These are phyloP conservation scores for Pseudogymnoascus sp. DNA, from an alignment of 2,329 filamentous ascomycete genomes.

Conservation along the genomic window DNA sequence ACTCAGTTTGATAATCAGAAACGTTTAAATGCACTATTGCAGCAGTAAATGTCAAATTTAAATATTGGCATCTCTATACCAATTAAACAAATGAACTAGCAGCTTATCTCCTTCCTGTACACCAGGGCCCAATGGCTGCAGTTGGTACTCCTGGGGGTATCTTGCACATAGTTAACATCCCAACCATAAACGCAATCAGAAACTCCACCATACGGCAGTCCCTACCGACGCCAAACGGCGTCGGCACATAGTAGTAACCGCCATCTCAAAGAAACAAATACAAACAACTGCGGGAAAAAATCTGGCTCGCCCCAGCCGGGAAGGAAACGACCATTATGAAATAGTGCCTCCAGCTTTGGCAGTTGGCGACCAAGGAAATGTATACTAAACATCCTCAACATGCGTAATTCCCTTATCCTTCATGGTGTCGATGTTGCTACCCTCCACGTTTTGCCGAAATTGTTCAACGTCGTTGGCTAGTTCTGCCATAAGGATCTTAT, in stretches of 20 bases:
- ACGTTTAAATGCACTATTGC: background rate
- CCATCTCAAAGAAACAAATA: background rate
- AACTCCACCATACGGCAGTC: background rate
- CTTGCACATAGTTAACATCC: constrained; percentile 10
- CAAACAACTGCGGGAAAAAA: background rate
- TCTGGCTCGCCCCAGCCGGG: background rate
- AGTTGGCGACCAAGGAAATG: background rate
- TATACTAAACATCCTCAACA: constrained; percentile 20
- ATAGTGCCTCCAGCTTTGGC: background rate
- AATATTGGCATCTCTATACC: constrained; percentile 1
- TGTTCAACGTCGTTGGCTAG: constrained; percentile 22
- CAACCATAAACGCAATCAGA: constrained; percentile 4
- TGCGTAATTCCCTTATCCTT: constrained; percentile 21
- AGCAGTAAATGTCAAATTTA: background rate
- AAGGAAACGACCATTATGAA: background rate
- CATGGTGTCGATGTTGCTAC: constrained; percentile 18
- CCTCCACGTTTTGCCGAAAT: constrained; percentile 21
- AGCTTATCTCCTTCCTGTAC: constrained; percentile 3
- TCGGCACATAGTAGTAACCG: background rate
- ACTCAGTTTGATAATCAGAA: background rate
- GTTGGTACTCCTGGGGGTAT: constrained; percentile 8
- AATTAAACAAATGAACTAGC: background rate
- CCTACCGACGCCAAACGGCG: background rate
- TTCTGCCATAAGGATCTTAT: constrained; percentile 23
- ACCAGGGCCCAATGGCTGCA: constrained; percentile 10